phyloP scores from a whole-genome alignment of 345 rosid genomes.

The Sapria himalayana region DNA sequence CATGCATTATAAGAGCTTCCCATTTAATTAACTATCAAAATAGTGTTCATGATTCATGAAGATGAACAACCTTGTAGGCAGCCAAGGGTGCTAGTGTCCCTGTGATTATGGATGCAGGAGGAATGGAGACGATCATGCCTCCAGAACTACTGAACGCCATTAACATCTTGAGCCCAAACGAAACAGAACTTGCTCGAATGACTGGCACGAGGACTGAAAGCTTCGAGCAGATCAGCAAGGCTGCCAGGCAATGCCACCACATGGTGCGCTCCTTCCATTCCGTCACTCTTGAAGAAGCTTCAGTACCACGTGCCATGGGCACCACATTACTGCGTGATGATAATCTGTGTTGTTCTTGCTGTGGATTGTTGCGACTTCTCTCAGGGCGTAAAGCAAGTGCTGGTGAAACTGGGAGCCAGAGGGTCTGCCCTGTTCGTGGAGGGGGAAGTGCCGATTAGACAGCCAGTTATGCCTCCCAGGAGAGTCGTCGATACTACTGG shows the following conservation, averaged over 20 bases:
- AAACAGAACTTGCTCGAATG: constrained; percentile 61
- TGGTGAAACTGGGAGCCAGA: constrained; percentile 75
- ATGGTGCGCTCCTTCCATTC: constrained; percentile 27
- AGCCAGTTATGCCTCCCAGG: constrained; percentile 47
- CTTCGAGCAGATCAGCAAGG: constrained; percentile 49
- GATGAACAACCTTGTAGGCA: too few species aligned
- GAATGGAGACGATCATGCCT: constrained; percentile 79
- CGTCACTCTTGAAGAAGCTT: background rate
- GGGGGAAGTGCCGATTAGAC: constrained; percentile 50
- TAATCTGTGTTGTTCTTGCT: background rate
- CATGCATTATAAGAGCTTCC: too few species aligned
- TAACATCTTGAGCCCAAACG: constrained; percentile 86
- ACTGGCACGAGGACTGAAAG: constrained; percentile 58
- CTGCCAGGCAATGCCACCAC: constrained; percentile 40
- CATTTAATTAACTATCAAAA: too few species aligned
- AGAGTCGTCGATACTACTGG: constrained; percentile 84
- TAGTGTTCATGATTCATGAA: too few species aligned
- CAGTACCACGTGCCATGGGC: too few species aligned
- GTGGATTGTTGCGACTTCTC: constrained; percentile 5
- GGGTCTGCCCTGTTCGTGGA: constrained; percentile 70
- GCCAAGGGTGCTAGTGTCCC: constrained; percentile 70
- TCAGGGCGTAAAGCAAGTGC: constrained; percentile 75
- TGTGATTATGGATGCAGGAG: constrained; percentile 82
- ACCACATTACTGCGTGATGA: too few species aligned
- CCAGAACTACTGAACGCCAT: constrained; percentile 36